Evolutionary conservation across 2,329 filamentous ascomycete species (phyloP).

Genomic region (Metarhizium anisopliae): DNA sequence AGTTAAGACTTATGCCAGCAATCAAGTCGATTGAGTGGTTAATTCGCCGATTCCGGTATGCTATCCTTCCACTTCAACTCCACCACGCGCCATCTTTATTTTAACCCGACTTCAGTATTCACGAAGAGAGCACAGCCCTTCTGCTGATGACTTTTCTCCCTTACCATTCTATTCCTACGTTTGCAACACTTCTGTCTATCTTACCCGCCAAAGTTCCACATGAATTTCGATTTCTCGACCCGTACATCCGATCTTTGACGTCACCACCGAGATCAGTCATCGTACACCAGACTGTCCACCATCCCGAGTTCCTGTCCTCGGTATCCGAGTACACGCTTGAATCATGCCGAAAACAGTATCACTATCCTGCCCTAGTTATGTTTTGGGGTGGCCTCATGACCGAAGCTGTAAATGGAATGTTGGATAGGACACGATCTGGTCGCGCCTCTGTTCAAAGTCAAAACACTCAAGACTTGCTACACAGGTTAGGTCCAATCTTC

Average conservation of each 20-base stretch:
- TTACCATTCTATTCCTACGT: conserved; percentile 80
- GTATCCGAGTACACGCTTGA: conserved; percentile 74
- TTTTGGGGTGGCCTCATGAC: conserved; percentile 90
- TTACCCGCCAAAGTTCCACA: conserved; percentile 65
- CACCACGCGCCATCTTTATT: background rate
- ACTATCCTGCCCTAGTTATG: conserved; percentile 68
- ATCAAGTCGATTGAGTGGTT: conserved; percentile 94
- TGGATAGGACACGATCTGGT: conserved; percentile 70
- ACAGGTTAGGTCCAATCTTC: conserved; percentile 56
- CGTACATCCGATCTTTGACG: conserved; percentile 72
- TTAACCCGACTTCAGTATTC: conserved; percentile 49
- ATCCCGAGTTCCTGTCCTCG: conserved; percentile 63
- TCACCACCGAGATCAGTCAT: conserved; percentile 72
- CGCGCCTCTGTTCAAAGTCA: conserved; percentile 67
- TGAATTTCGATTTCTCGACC: conserved; percentile 74
- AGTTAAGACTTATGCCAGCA: conserved; percentile 74
- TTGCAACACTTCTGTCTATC: conserved; percentile 79
- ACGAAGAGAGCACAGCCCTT: conserved; percentile 77
- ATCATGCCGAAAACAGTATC: conserved; percentile 60
- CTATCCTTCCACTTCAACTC: background rate
- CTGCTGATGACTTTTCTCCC: conserved; percentile 83
- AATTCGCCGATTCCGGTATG: conserved; percentile 77
- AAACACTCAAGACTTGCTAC: conserved; percentile 71
- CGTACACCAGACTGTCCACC: conserved; percentile 74
- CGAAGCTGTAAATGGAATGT: conserved; percentile 73